Evolutionary conservation across 2,329 filamentous ascomycete species (phyloP), one percentile per base, ranked within the genome.

Genomic region (Lachnellula occidentalis): DNA sequence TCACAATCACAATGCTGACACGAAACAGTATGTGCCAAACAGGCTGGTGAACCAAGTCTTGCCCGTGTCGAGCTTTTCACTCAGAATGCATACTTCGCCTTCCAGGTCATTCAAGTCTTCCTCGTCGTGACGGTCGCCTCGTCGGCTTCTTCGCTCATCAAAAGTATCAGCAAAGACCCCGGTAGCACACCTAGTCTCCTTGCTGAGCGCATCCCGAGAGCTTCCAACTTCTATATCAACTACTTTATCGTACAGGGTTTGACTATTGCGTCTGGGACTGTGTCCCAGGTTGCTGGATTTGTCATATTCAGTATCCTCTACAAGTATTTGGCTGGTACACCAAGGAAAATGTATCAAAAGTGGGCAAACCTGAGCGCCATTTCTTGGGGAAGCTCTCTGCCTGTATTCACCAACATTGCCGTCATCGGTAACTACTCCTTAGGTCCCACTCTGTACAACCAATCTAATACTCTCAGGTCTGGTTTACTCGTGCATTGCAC

Each of bases 221-320:
- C 90, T 0, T 92, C 91, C 57, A 97, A 95, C 73, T 95, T 97
- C 68, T 99, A 96, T 71, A 86, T 97, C 19, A 90, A 87, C 0
- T 99, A 97, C 73, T 95, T 99, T 61, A 83, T 97, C 34, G 82
- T 99, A 2, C 94, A 97, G 71, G 95, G 92, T 34, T 72, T 97
- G 55, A 86, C 86, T 1, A 84, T 92, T 58, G 87, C 90, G 3
- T 80, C 89, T 0, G 81, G 85, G 46, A 81, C 88, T 1, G 72
- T 97, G 5, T 77, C 95, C 2, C 90, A 95, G 63, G 79, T 88
- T 46, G 76, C 73, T 19, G 90, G 90, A 15, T 78, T 97, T 49
- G 71, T 92, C 46, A 71, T 95, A 31, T 88, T 87, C 67, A 83
- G 83, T 49, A 68, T 95, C 5, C 75, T 92, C 46, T 89, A 91